These are phyloP conservation scores for Fusarium pseudonygamai DNA, from an alignment of 2,329 filamentous ascomycete genomes.

Conservation along the genomic window DNA sequence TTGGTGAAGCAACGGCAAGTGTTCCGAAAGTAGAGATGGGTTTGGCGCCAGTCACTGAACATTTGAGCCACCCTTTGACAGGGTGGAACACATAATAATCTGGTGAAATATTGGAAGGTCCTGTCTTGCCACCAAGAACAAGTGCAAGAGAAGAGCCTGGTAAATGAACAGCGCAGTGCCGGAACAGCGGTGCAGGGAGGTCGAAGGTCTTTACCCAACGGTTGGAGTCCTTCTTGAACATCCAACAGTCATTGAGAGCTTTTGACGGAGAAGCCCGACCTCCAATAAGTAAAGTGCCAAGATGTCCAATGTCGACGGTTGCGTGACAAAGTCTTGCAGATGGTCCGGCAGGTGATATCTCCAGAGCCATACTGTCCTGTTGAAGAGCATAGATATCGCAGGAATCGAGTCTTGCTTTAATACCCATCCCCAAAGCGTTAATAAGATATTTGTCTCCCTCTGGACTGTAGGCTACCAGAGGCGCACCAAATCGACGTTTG, in stretches of 20 bases:
- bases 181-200: constrained; percentile 77
- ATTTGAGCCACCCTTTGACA: constrained; percentile 58
- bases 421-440: constrained; percentile 56
- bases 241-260: constrained; percentile 79
- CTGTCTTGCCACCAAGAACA: constrained; percentile 69
- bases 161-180: constrained; percentile 72
- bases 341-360: constrained; percentile 46
- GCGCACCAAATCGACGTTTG: constrained; percentile 69
- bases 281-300: constrained; percentile 73
- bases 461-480: constrained; percentile 53
- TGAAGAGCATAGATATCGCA: constrained; percentile 59
- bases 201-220: constrained; percentile 72
- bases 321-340: constrained; percentile 76
- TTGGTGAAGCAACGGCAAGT: constrained; percentile 46
- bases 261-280: constrained; percentile 80
- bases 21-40: constrained; percentile 57
- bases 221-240: constrained; percentile 63
- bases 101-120: constrained; percentile 57
- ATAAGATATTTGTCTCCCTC: constrained; percentile 56
- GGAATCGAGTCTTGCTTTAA: constrained; percentile 57
- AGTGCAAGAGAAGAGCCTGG: constrained; percentile 62
- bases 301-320: constrained; percentile 69
- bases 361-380: constrained; percentile 28
- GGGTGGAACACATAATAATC: constrained; percentile 64
- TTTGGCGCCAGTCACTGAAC: constrained; percentile 47